Base-by-base conservation (phyloP, 768 basidiomycete species). In the Tricholoma bakamatsutake region DNA sequence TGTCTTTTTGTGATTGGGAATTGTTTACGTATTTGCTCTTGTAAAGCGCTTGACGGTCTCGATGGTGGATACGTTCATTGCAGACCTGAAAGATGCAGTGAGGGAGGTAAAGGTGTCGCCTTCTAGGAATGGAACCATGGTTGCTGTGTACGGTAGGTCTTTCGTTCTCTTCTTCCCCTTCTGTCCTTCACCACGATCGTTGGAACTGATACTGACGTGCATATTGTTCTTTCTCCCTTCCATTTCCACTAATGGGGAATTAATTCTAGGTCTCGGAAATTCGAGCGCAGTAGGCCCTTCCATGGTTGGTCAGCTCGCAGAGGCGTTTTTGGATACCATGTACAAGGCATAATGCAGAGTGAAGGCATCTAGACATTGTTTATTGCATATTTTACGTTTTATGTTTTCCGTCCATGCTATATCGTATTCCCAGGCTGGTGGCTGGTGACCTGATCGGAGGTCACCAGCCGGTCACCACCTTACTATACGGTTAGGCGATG, bases 81-180 rank as follows among this genome's bases (percentile, higher is more conserved):
- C 81, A 12, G 96, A 98, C 64, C 76, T 99, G 60, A 88, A 87
- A 65, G 85, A 85, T 47, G 78, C 85, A 0, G 83, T 99, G 6
- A 71, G 75, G 43, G 85, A 89, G 55, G 87, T 91, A 18, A 90
- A 85, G 67, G 56, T 72, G 28, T 71, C 74, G 15, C 85, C 89
- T 0, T 73, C 76, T 30, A 87, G 87, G 5, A 81, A 86, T 64
- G 96, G 96, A 7, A 82, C 83, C 30, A 95, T 98, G 93, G 93
- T 97, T 3, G 80, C 87, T 12, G 67, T 98, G 11, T 98, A 97
- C 65, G 94, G 94, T 94, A 57, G 74, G 47, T 28, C 40, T 51
- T 46, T 13, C 35, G 9, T 55, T 52, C 17, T 50, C 50, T 46
- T 57, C 33, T 37, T 40, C 28, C 56, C 24, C 31, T 21, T 51